Percentiles rank a stretch among this genome's conserved stretches.
phyloP scores from a whole-genome alignment of 257 asterid genomes.

The Salvia hispanica region DNA sequence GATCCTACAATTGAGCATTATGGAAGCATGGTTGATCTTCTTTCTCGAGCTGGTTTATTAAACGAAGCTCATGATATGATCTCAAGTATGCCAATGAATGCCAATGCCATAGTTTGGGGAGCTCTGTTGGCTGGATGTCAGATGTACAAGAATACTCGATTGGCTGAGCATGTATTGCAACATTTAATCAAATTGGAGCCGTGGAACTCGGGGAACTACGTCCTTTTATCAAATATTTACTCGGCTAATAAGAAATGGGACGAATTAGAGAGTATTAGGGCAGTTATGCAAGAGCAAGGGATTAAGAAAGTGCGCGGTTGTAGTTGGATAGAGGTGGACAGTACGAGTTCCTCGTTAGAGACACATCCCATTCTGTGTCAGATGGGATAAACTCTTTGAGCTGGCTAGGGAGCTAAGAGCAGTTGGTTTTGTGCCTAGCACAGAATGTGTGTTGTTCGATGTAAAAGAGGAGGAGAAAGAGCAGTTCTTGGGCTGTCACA shows the following conservation, averaged over 20 bases:
- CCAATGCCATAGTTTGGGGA: conserved; percentile 32
- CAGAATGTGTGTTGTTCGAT: conserved; percentile 18
- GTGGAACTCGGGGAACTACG: conserved; percentile 30
- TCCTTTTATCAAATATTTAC: conserved; percentile 29
- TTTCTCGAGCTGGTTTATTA: conserved; percentile 29
- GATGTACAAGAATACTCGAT: conserved; percentile 19
- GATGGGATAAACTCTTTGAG: conserved; percentile 18
- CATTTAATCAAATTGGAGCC: conserved; percentile 22
- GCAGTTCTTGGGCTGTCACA: conserved; percentile 23
- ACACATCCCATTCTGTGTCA: conserved; percentile 19
- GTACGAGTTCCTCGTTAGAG: conserved; percentile 31
- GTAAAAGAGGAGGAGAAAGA: conserved; percentile 30
- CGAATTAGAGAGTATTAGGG: conserved; percentile 18
- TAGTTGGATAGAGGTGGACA: conserved; percentile 33
- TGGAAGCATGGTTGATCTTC: conserved; percentile 32
- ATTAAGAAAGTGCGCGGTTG: conserved; percentile 18
- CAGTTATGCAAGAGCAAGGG: conserved; percentile 20
- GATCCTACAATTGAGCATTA: conserved; percentile 26
- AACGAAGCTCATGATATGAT: conserved; percentile 23
- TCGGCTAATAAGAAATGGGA: conserved; percentile 20
- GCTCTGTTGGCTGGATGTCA: conserved; percentile 26
- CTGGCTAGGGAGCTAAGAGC: conserved; percentile 4
- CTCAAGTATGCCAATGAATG: conserved; percentile 31
- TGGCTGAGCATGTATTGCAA: conserved; percentile 17
- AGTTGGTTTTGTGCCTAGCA: conserved; percentile 1